Evolutionary conservation across 495 filamentous ascomycete species (phyloP).

Genomic region (Pyrenula massariospora): DNA sequence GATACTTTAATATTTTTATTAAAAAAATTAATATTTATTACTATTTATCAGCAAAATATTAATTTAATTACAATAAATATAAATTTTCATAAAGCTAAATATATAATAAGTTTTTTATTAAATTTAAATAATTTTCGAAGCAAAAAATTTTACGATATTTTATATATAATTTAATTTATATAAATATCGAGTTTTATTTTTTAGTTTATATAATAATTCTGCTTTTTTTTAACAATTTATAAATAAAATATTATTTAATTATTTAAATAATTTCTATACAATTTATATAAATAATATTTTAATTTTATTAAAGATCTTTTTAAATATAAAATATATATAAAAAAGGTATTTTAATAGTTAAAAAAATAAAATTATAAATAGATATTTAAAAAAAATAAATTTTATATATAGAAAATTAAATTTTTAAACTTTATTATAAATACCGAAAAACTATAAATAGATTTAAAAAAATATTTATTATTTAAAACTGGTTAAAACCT

Average conservation of each 20-base stretch:
- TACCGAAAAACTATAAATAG: not conserved
- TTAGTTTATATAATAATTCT: slow-evolving; percentile 5
- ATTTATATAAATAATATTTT: slow-evolving; percentile 6
- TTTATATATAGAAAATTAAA: slow-evolving; percentile 3
- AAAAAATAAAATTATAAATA: slow-evolving; percentile 8
- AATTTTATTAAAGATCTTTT: slow-evolving; percentile 2
- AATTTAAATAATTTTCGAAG: slow-evolving; percentile 1
- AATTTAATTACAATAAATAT: slow-evolving; percentile 1
- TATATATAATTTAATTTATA: slow-evolving; percentile 4
- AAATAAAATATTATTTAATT: slow-evolving; percentile 1
- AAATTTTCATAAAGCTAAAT: slow-evolving; percentile 8
- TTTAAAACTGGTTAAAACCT: not conserved
- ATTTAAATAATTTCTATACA: slow-evolving; percentile 2
- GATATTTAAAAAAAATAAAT: slow-evolving; percentile 8
- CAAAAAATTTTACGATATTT: slow-evolving; percentile 1
- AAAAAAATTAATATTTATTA: slow-evolving; percentile 4
- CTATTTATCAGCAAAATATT: slow-evolving; percentile 2
- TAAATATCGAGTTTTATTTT: slow-evolving; percentile 5
- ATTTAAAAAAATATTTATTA: slow-evolving; percentile 1
- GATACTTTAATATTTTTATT: slow-evolving; percentile 6
- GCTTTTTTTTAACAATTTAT: not conserved
- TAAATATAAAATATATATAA: slow-evolving; percentile 1
- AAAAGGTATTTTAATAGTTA: slow-evolving; percentile 4
- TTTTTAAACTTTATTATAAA: not conserved
- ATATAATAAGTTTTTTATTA: slow-evolving; percentile 6